A percentile compares a stretch with the other conserved stretches of the same genome.
Conservation (phyloP, 2,329 filamentous ascomycete genomes). For the Pestalotiopsis fici region DNA sequence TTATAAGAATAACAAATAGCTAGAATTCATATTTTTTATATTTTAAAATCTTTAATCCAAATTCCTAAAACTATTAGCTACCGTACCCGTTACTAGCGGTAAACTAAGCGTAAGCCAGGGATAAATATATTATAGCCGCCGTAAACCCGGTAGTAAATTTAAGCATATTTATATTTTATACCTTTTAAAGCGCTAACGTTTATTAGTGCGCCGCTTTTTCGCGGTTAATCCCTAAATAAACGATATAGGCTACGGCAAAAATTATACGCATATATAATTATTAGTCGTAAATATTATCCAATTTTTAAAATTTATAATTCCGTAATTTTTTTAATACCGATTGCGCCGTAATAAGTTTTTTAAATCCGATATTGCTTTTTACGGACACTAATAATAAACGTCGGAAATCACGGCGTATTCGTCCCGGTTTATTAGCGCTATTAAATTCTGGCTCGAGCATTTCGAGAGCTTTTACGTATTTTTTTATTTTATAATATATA, state of each 20-base stretch:
- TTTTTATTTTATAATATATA: constrained; percentile 28
- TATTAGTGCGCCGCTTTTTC: constrained; percentile 20
- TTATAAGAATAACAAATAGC: constrained; percentile 27
- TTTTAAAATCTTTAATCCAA: constrained; percentile 8
- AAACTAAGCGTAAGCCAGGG: constrained; percentile 28
- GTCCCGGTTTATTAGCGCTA: constrained; percentile 11
- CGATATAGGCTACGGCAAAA: constrained; percentile 23
- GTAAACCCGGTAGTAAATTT: constrained; percentile 22
- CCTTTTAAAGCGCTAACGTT: constrained; percentile 17
- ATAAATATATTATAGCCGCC: constrained; percentile 26
- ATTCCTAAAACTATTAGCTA: constrained; percentile 20
- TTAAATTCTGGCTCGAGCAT: constrained; percentile 24
- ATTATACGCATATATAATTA: constrained; percentile 30
- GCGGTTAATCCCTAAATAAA: constrained; percentile 16
- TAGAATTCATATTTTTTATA: constrained; percentile 31
- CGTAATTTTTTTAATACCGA: constrained; percentile 17
- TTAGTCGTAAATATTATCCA: constrained; percentile 32
- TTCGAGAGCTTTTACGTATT: constrained; percentile 20
- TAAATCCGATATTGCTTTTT: background rate
- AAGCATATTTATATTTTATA: constrained; percentile 22
- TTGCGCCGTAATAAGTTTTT: background rate
- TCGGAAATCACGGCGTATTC: constrained; percentile 21
- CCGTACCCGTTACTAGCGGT: constrained; percentile 14
- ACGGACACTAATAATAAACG: constrained; percentile 21
- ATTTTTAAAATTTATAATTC: constrained; percentile 17